Percentiles rank a stretch among this genome's conserved stretches.
These are phyloP conservation scores for Penicillium odoratum DNA, from an alignment of 495 filamentous ascomycete genomes.

Conservation along the genomic window DNA sequence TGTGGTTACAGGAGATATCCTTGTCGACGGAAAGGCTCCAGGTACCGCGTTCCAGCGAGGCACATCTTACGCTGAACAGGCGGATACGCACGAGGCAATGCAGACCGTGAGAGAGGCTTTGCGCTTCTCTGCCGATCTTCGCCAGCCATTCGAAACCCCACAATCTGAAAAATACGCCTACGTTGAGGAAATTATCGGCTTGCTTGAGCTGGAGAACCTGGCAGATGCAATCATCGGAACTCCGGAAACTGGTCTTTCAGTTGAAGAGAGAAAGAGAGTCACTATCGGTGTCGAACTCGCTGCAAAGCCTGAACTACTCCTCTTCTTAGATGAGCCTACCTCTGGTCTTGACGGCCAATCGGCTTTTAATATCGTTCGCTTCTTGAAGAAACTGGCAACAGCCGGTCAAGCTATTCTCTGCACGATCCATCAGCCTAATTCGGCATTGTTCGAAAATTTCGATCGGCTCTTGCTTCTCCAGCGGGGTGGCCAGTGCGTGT, in stretches of 20 bases:
- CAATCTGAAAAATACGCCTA: constrained; percentile 76
- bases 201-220: constrained; percentile 81
- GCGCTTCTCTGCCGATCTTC: constrained; percentile 76
- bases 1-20: constrained; percentile 68
- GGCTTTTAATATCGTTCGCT: constrained; percentile 87
- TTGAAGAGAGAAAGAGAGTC: constrained; percentile 88
- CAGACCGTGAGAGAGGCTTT: constrained; percentile 83
- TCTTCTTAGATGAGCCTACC: constrained; percentile 91
- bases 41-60: constrained; percentile 74
- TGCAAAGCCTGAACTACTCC: constrained; percentile 78
- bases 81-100: constrained; percentile 76
- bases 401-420: constrained; percentile 87
- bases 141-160: constrained; percentile 71
- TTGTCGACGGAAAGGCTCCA: constrained; percentile 69
- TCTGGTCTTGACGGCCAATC: constrained; percentile 82
- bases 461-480: constrained; percentile 66
- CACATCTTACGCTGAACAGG: constrained; percentile 80
- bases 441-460: constrained; percentile 81
- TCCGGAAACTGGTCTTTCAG: constrained; percentile 74
- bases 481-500: constrained; percentile 63
- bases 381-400: constrained; percentile 78
- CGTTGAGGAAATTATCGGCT: constrained; percentile 76
- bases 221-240: constrained; percentile 83
- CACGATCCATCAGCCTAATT: constrained; percentile 91
- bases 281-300: constrained; percentile 90